These are phyloP conservation scores for Limonomyces culmigenus DNA, from an alignment of 1,284 basidiomycete genomes.

Conservation along the genomic window DNA sequence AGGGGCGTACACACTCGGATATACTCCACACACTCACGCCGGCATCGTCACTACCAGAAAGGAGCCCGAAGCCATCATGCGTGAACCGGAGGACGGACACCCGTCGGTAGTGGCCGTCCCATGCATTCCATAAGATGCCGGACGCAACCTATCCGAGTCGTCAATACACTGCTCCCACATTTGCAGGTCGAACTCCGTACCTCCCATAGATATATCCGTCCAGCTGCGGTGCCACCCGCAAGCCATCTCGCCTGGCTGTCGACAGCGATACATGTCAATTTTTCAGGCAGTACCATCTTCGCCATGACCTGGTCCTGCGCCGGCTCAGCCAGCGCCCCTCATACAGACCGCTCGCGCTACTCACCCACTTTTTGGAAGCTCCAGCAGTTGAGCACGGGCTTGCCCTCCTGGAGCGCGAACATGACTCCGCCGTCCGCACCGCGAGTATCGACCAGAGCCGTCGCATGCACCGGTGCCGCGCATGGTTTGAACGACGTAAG, in stretches of 20 bases:
- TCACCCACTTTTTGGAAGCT: constrained; percentile 61
- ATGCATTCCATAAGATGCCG: constrained; percentile 75
- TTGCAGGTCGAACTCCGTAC: constrained; percentile 22
- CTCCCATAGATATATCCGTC: constrained; percentile 93
- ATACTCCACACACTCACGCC: constrained; percentile 65
- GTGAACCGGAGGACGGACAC: constrained; percentile 76
- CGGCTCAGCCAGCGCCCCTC: constrained; percentile 1
- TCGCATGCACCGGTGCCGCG: constrained; percentile 37
- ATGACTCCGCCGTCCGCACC: constrained; percentile 61
- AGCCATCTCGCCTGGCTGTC: constrained; percentile 64
- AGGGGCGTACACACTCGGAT: background rate
- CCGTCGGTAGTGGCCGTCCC: constrained; percentile 91
- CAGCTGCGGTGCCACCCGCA: constrained; percentile 77
- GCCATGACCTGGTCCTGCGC: constrained; percentile 71
- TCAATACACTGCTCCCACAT: constrained; percentile 6
- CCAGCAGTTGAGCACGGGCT: constrained; percentile 66
- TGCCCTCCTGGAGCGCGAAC: constrained; percentile 62
- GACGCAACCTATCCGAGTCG: constrained; percentile 24
- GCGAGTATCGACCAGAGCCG: constrained; percentile 40
- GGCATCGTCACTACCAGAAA: constrained; percentile 85
- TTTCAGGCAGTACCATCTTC: constrained; percentile 83
- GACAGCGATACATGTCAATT: constrained; percentile 62
- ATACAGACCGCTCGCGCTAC: constrained; percentile 3
- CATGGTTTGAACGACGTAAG: constrained; percentile 69
- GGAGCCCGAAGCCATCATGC: constrained; percentile 59